phyloP scores from a whole-genome alignment of 148 eudicot genomes.

The Pouteria glomerata region DNA sequence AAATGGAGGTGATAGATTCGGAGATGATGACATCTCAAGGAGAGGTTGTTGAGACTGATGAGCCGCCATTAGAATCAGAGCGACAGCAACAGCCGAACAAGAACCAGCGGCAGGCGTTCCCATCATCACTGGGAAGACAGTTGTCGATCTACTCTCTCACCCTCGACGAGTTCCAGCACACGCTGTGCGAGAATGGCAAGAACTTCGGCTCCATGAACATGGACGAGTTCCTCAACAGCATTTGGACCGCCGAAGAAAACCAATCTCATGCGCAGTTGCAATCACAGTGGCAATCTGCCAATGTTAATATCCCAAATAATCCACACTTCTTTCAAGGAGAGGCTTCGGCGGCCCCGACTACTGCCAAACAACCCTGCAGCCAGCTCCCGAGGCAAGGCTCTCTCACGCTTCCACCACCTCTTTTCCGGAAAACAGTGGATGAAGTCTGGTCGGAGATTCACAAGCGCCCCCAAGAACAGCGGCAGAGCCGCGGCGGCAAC shows the following conservation, averaged over 20 bases:
- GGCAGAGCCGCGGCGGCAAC: constrained; percentile 7
- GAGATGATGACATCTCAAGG: constrained; percentile 26
- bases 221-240: constrained; percentile 93
- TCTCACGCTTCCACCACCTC: constrained; percentile 56
- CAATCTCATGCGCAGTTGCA: constrained; percentile 34
- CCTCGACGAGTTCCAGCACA: constrained; percentile 83
- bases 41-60: no score
- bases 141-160: constrained; percentile 79
- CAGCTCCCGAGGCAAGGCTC: constrained; percentile 70
- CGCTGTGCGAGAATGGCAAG: constrained; percentile 65
- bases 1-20: constrained; percentile 28
- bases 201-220: constrained; percentile 93
- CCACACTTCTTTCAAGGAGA: constrained; percentile 9
- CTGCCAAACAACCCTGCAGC: constrained; percentile 23
- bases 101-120: constrained; percentile 13
- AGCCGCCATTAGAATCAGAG: constrained; percentile 25
- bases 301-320: neutral
- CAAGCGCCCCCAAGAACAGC: constrained; percentile 30
- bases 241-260: constrained; percentile 89
- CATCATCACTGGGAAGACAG: constrained; percentile 53
- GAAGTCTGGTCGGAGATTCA: constrained; percentile 94
- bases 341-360: neutral
- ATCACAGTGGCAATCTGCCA: neutral
- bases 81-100: constrained; percentile 19
- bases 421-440: constrained; percentile 74